Percentiles rank a stretch among this genome's conserved stretches.
phyloP scores from a whole-genome alignment of 2,329 filamentous ascomycete species.

The Fusarium sp. region DNA sequence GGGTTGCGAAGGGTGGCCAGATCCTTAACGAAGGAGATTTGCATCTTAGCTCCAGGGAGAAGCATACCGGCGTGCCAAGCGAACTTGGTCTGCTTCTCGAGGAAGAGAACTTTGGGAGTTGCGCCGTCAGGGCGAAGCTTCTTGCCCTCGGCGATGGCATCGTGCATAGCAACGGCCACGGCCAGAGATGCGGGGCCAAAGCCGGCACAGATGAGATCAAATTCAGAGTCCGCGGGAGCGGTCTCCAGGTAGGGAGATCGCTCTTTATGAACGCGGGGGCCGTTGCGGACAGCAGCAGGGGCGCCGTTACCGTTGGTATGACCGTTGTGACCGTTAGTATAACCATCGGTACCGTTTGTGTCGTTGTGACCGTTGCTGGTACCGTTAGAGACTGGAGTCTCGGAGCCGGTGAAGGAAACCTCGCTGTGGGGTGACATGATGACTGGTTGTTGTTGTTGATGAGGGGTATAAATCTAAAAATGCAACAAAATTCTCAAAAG shows the following conservation, averaged over 20 bases:
- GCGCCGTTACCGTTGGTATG: conserved; percentile 33
- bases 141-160: conserved; percentile 69
- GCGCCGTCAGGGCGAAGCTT: conserved; percentile 54
- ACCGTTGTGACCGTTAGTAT: conserved; percentile 15
- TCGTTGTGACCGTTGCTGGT: conserved; percentile 24
- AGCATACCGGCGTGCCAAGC: conserved; percentile 97
- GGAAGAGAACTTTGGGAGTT: conserved; percentile 80
- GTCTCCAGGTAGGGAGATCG: conserved; percentile 39
- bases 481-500: not conserved
- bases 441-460: conserved; percentile 16
- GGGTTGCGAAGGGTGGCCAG: conserved; percentile 90
- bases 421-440: conserved; percentile 53
- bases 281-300: conserved; percentile 29
- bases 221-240: conserved; percentile 66
- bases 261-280: conserved; percentile 40
- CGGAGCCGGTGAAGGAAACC: conserved; percentile 44
- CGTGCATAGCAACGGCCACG: conserved; percentile 89
- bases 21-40: conserved; percentile 98
- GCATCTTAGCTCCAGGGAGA: conserved; percentile 92
- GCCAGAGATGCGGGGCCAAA: conserved; percentile 93
- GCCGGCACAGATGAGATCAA: conserved; percentile 90
- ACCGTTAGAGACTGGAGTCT: conserved; percentile 36
- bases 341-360: conserved; percentile 23
- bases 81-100: conserved; percentile 86
- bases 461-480: conserved; percentile 17